Conservation (phyloP, 108 stramenopile species). For the Cylindrotheca fusiformis region DNA sequence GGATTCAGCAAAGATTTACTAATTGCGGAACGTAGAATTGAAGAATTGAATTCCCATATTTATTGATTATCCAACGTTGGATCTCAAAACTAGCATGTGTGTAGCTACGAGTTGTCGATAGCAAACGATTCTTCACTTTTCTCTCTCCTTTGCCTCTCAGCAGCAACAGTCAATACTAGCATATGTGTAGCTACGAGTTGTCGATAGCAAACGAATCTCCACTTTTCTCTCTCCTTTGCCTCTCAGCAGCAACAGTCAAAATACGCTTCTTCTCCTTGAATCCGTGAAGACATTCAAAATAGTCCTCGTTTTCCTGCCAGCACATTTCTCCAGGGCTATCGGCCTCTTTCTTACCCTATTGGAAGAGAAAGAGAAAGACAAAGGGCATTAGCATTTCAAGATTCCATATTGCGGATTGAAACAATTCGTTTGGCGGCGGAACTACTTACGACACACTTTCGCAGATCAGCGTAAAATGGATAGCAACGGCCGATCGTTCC, state of each 20-base stretch:
- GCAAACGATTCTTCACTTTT: constrained; percentile 28
- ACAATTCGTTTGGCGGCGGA: no score
- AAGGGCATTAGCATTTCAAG: background rate
- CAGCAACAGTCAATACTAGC: constrained; percentile 41
- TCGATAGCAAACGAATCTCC: constrained; percentile 31
- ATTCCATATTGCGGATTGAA: no score
- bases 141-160: constrained; percentile 55
- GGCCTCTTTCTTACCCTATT: constrained; percentile 26
- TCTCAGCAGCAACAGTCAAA: constrained; percentile 52
- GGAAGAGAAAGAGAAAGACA: constrained; percentile 1
- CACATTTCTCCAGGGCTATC: constrained; percentile 37
- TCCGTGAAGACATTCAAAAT: constrained; percentile 88
- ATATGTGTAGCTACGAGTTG: constrained; percentile 5
- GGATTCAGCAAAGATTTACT: no score
- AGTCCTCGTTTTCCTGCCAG: constrained; percentile 64
- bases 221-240: constrained; percentile 43
- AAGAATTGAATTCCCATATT: no score
- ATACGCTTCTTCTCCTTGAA: constrained; percentile 72
- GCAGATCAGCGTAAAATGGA: constrained; percentile 77
- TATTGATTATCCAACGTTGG: no score
- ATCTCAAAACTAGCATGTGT: no score
- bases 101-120: constrained; percentile 19
- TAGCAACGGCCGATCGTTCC: constrained; percentile 80
- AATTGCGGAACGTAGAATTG: no score
- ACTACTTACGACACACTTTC: constrained; percentile 73